Evolutionary conservation across 164 flowering plant species (phyloP).

Genomic region (Malania oleifera): DNA sequence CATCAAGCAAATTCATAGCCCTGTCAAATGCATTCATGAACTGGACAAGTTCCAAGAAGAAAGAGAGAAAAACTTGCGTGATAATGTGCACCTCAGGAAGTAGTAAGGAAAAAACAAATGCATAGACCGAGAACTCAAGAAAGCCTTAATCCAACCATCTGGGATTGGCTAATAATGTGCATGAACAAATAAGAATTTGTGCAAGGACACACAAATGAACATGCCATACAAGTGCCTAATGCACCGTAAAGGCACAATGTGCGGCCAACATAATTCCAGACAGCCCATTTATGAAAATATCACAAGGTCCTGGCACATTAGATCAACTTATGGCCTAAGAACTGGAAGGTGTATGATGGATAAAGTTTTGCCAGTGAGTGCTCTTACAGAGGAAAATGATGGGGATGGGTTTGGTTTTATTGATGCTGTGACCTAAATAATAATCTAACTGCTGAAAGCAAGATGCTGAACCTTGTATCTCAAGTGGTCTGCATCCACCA

Average conservation of each 20-base stretch:
- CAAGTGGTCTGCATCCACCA: conserved; percentile 77
- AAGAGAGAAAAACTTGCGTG: neutral
- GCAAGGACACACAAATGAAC: too few species aligned
- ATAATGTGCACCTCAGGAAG: neutral
- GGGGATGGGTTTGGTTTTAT: neutral
- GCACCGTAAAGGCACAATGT: neutral
- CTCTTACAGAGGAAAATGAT: neutral
- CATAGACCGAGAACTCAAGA: neutral
- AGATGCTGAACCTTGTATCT: conserved; percentile 70
- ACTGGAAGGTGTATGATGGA: neutral
- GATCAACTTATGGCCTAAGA: too few species aligned
- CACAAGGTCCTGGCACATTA: neutral
- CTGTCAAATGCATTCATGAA: conserved; percentile 88
- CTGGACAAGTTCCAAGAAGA: conserved; percentile 39
- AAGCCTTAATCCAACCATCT: too few species aligned
- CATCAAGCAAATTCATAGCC: conserved; percentile 89
- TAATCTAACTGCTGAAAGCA: neutral
- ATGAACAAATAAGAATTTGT: too few species aligned
- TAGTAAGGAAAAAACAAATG: neutral
- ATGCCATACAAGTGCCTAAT: conserved; percentile 5
- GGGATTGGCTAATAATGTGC: too few species aligned
- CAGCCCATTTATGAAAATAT: too few species aligned
- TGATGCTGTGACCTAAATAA: neutral
- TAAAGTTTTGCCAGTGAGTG: neutral
- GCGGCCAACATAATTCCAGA: neutral